Evolutionary conservation across 257 asterid genomes (phyloP).

Genomic region (Solanum habrochaites): DNA sequence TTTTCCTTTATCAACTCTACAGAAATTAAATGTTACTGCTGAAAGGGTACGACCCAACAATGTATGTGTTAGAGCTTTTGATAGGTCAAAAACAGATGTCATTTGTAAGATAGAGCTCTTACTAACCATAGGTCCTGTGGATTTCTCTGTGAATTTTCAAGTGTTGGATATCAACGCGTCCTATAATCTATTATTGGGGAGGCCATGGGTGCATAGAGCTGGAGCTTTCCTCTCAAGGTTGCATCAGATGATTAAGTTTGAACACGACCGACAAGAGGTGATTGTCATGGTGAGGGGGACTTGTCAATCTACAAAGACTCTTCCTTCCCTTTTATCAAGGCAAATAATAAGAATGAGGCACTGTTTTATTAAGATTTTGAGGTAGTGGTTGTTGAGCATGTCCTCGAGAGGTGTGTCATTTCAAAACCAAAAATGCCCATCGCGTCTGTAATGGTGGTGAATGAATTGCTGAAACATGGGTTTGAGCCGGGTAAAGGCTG

Average conservation of each 20-base stretch:
- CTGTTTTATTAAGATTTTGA: too few relatives aligned
- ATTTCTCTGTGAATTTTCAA: not conserved
- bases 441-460: not conserved
- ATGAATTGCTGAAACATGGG: not conserved
- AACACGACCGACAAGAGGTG: too few relatives aligned
- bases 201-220: not conserved
- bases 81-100: not conserved
- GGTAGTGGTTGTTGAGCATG: too few relatives aligned
- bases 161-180: not conserved
- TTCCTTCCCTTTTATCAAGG: too few relatives aligned
- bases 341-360: too few relatives aligned
- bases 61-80: not conserved
- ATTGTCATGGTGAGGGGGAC: too few relatives aligned
- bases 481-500: not conserved
- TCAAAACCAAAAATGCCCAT: too few relatives aligned
- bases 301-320: too few relatives aligned
- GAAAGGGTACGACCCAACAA: not conserved
- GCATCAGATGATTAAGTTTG: not conserved
- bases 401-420: not conserved
- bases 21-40: too few relatives aligned
- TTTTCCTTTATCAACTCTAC: not conserved
- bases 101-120: not conserved
- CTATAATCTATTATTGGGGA: not conserved
- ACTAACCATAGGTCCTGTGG: not conserved
- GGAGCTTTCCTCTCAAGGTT: too few relatives aligned